Evolutionary conservation across 805 yeast genomes (phyloP).

Genomic region (Spencermartinsiella europaea): DNA sequence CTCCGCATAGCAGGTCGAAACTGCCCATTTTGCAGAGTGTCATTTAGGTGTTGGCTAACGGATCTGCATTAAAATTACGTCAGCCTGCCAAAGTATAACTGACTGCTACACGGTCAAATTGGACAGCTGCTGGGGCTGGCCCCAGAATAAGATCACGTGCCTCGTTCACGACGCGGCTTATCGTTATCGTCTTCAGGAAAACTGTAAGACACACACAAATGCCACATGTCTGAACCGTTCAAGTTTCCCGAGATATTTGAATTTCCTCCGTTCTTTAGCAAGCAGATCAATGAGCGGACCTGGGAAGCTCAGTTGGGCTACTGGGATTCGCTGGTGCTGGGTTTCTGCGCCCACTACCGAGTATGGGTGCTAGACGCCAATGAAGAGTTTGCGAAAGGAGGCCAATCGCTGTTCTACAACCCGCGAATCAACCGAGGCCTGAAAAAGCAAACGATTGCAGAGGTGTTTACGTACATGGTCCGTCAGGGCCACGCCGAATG

Average conservation of each 20-base stretch:
- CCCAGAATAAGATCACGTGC: too few relatives aligned
- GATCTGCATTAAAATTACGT: too few relatives aligned
- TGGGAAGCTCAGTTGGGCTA: conserved; percentile 70
- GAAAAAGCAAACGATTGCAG: conserved; percentile 48
- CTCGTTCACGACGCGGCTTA: too few relatives aligned
- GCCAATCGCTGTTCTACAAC: conserved; percentile 27
- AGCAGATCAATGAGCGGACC: conserved; percentile 78
- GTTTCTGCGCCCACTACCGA: conserved; percentile 51
- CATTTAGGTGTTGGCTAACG: too few relatives aligned
- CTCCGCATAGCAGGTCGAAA: too few relatives aligned
- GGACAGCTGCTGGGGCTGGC: too few relatives aligned
- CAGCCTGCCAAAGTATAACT: too few relatives aligned
- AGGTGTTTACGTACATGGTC: conserved; percentile 55
- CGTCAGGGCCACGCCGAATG: conserved; percentile 53
- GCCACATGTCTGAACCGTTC: conserved; percentile 10
- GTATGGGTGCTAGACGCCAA: conserved; percentile 48
- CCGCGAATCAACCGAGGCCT: conserved; percentile 37
- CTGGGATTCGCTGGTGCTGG: conserved; percentile 65
- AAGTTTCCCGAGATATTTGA: conserved; percentile 51
- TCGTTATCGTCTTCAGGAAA: too few relatives aligned
- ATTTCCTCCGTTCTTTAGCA: conserved; percentile 90
- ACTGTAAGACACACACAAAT: too few relatives aligned
- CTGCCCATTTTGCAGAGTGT: too few relatives aligned
- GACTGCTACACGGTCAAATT: too few relatives aligned
- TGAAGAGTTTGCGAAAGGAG: conserved; percentile 20